phyloP scores from a whole-genome alignment of 202 grass and related monocot genomes.

The Carex sylvatica region DNA sequence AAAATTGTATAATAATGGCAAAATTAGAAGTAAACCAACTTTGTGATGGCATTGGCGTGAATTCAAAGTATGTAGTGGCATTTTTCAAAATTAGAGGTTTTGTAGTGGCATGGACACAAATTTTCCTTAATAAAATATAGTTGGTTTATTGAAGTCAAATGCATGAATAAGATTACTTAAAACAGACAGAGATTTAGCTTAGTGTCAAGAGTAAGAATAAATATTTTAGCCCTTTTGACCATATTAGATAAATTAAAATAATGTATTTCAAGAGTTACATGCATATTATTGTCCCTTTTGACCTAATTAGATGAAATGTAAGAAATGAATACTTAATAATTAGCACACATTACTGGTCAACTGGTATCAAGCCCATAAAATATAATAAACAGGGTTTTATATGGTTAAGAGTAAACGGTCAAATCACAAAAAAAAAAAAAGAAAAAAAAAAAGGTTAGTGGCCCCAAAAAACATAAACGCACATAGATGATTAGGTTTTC shows the following conservation, averaged over 20 bases:
- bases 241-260: not conserved
- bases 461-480: too few species aligned
- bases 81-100: too few species aligned
- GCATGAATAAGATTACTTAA: not conserved
- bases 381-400: not conserved
- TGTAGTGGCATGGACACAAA: too few species aligned
- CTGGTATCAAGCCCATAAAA: not conserved
- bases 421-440: too few species aligned
- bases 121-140: not conserved
- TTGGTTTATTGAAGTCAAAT: not conserved
- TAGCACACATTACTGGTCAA: not conserved
- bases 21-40: too few species aligned
- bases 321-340: not conserved
- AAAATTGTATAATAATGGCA: too few species aligned
- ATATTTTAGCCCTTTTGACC: constrained; percentile 2
- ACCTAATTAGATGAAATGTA: not conserved
- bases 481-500: too few species aligned
- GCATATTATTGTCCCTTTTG: not conserved
- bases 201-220: not conserved
- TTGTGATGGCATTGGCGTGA: too few species aligned
- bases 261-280: not conserved
- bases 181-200: not conserved
- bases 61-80: too few species aligned
- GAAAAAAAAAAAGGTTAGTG: too few species aligned
- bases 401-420: not conserved